Evolutionary conservation across 208 protist species (phyloP).

Genomic region (Trypanosoma congolense): DNA sequence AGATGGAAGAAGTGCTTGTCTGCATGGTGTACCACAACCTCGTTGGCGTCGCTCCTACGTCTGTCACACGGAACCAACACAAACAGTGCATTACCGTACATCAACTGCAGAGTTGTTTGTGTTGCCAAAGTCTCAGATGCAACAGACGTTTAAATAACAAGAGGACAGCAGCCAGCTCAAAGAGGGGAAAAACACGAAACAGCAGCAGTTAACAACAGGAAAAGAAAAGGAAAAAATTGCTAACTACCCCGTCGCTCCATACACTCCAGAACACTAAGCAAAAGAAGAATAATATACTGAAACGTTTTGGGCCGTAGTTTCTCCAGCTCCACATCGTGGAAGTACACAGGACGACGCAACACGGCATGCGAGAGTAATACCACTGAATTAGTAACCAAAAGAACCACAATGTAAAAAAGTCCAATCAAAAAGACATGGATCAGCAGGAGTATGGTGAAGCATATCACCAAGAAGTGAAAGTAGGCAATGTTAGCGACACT

Average conservation of each 20-base stretch:
- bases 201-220: too few relatives aligned
- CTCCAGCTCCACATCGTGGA: conserved; percentile 85
- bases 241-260: conserved; percentile 40
- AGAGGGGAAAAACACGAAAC: conserved; percentile 4
- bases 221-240: conserved; percentile 20
- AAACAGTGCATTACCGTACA: too few relatives aligned
- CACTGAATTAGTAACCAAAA: conserved; percentile 44
- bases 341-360: conserved; percentile 62
- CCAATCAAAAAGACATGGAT: conserved; percentile 48
- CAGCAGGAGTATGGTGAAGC: conserved; percentile 27
- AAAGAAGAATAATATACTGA: conserved; percentile 51
- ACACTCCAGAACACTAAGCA: conserved; percentile 50
- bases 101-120: too few relatives aligned
- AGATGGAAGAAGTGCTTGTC: too few relatives aligned
- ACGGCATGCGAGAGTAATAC: conserved; percentile 73
- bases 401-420: conserved; percentile 27
- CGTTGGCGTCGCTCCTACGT: too few relatives aligned
- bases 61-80: too few relatives aligned
- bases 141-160: too few relatives aligned
- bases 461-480: conserved; percentile 34
- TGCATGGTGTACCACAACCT: too few relatives aligned
- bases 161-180: conserved; percentile 1
- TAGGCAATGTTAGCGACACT: conserved; percentile 40
- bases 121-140: too few relatives aligned
- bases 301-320: conserved; percentile 71